Evolutionary conservation across 495 filamentous ascomycete species (phyloP), one percentile per base, ranked within the genome.

Genomic region (Penicillium odoratum): DNA sequence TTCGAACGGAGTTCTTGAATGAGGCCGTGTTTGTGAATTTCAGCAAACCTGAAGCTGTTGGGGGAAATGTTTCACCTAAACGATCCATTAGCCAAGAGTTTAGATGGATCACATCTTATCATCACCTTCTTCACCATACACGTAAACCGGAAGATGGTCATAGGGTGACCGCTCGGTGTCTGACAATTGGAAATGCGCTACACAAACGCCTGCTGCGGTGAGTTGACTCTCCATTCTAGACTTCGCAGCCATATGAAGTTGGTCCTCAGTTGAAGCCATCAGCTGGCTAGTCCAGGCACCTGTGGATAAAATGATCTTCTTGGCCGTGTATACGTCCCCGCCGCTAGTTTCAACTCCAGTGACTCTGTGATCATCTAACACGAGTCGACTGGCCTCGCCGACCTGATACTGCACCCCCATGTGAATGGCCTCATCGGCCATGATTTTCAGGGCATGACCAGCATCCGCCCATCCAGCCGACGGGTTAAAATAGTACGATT

Each of bases 281-380:
- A 79, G 36, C 3, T 63, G 40, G 55, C 67, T 69, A 3, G 85
- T 88, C 65, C 73, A 79, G 8, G 85, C 82, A 0, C 84, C 84
- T 0, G 84, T 87, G 29, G 69, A 78, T 25, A 88, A 64, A 3
- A 87, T 60, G 16, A 81, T 69, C 31, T 76, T 71, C 3, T 77
- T 68, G 0, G 82, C 83, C 0, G 16, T 56, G 5, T 78, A 59
- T 0, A 58, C 43, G 11, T 65, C 56, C 2, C 81, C 84, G 47
- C 21, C 29, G 45, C 43, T 59, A 7, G 63, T 70, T 31, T 69
- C 49, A 10, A 76, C 67, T 5, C 65, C 63, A 4, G 58, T 56
- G 9, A 67, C 56, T 1, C 58, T 57, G 7, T 46, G 33, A 4
- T 57, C 65, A 8, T 56, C 64, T 1, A 56, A 26, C 1, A 73